A percentile compares a stretch with the other conserved stretches of the same genome.
phyloP scores from a whole-genome alignment of 2,329 filamentous ascomycete genomes.

The Beauveria sp. region DNA sequence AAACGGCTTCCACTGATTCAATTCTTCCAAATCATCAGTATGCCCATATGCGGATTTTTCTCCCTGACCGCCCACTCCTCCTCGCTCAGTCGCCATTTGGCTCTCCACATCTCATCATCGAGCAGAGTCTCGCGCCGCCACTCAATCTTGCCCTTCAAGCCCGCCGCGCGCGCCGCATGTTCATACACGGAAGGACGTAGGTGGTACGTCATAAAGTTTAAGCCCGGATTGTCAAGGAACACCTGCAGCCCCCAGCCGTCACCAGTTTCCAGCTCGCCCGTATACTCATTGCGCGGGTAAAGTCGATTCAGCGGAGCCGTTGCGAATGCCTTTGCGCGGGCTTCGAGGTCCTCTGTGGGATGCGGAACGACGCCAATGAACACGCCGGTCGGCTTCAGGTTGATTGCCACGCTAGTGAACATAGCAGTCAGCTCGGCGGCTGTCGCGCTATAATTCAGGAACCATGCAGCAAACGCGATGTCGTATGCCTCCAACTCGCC shows the following conservation, averaged over 20 bases:
- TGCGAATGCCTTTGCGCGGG: not conserved
- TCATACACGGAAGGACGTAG: conserved; percentile 10
- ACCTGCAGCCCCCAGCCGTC: not conserved
- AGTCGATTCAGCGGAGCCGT: not conserved
- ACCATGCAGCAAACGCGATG: conserved; percentile 9
- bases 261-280: not conserved
- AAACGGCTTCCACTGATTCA: not conserved
- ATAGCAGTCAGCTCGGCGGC: conserved; percentile 1
- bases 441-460: conserved; percentile 9
- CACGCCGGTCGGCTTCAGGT: conserved; percentile 11
- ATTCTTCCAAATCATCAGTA: not conserved
- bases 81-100: not conserved
- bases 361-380: conserved; percentile 12
- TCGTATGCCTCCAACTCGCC: not conserved
- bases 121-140: not conserved
- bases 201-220: conserved; percentile 10
- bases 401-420: conserved; percentile 12
- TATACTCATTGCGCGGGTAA: not conserved
- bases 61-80: not conserved
- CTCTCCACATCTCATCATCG: not conserved
- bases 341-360: conserved; percentile 3
- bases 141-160: conserved; percentile 7
- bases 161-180: conserved; percentile 10
- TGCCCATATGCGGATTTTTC: not conserved
- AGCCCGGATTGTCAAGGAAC: not conserved